A percentile compares a stretch with the other conserved stretches of the same genome.
Evolutionary conservation across 441 rosid genomes (phyloP).

Genomic region (Populus tomentosa): DNA sequence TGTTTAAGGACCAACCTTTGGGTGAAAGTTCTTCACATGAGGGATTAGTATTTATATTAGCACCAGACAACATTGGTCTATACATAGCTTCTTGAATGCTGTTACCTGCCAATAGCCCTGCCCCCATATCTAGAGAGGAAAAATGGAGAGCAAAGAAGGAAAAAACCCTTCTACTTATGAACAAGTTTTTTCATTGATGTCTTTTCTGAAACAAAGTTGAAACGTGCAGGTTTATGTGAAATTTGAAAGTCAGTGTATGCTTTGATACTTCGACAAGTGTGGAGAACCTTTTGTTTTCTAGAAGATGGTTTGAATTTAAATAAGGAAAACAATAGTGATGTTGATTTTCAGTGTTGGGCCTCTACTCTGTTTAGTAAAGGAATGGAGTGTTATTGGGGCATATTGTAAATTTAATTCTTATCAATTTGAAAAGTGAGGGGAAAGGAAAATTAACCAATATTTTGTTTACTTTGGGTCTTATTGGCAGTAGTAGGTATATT

Average conservation of each 20-base stretch:
- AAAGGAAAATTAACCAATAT: not conserved
- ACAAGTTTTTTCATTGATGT: not conserved
- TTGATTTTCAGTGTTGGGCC: not conserved
- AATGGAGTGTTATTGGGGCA: not conserved
- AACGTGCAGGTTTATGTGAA: not conserved
- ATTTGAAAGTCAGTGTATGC: not conserved
- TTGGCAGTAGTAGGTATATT: not conserved
- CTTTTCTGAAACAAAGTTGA: not conserved
- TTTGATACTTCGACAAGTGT: not conserved
- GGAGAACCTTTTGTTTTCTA: not conserved
- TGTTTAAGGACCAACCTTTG: not conserved
- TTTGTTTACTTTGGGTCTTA: not conserved
- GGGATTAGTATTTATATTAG: not conserved
- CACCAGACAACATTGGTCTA: not conserved
- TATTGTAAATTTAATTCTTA: not conserved
- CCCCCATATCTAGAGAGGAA: not conserved
- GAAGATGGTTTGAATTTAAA: not conserved
- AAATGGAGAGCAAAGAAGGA: not conserved
- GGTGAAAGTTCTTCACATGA: not conserved
- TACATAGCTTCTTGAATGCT: not conserved
- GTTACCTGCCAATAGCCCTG: not conserved
- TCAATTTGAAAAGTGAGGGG: not conserved
- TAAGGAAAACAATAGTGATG: not conserved
- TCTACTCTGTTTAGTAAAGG: not conserved
- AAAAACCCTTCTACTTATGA: not conserved